These are phyloP conservation scores for Salicornia ramosissima DNA, from an alignment of 148 eudicot genomes.

Conservation along the genomic window DNA sequence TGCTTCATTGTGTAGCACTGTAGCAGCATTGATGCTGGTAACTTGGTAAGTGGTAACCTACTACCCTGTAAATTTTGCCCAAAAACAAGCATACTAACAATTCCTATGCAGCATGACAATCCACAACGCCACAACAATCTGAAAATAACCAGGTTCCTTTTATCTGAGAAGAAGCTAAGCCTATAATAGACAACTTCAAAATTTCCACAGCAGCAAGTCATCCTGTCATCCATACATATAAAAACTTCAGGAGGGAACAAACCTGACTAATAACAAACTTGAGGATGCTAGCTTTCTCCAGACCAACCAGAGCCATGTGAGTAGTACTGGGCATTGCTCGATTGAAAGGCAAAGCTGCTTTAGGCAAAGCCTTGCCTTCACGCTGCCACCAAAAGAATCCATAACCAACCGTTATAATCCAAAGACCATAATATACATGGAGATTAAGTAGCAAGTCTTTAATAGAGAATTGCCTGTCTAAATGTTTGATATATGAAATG, in stretches of 20 bases:
- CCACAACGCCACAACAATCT: not conserved
- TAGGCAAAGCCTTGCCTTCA: conserved; percentile 70
- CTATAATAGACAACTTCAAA: not conserved
- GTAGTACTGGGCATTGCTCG: conserved; percentile 91
- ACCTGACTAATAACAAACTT: conserved; percentile 97
- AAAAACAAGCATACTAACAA: too few species aligned
- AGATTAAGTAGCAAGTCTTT: not conserved
- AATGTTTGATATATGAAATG: too few species aligned
- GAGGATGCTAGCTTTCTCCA: conserved; percentile 75
- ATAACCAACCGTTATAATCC: not conserved
- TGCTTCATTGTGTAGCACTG: too few species aligned
- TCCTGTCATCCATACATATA: not conserved
- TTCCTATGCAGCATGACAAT: too few species aligned
- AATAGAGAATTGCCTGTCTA: not conserved
- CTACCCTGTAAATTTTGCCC: not conserved
- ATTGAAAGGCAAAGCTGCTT: conserved; percentile 89
- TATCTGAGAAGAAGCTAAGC: not conserved
- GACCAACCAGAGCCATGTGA: conserved; percentile 93
- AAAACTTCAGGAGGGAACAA: not conserved
- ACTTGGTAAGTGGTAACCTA: conserved; percentile 2
- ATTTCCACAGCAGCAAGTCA: not conserved
- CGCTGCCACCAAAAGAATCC: conserved; percentile 39
- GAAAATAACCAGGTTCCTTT: not conserved
- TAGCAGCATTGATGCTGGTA: too few species aligned
- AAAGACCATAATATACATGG: not conserved